A percentile compares a stretch with the other conserved stretches of the same genome.
Evolutionary conservation across 2,329 filamentous ascomycete genomes (phyloP).

Genomic region (Neonectria faginata): DNA sequence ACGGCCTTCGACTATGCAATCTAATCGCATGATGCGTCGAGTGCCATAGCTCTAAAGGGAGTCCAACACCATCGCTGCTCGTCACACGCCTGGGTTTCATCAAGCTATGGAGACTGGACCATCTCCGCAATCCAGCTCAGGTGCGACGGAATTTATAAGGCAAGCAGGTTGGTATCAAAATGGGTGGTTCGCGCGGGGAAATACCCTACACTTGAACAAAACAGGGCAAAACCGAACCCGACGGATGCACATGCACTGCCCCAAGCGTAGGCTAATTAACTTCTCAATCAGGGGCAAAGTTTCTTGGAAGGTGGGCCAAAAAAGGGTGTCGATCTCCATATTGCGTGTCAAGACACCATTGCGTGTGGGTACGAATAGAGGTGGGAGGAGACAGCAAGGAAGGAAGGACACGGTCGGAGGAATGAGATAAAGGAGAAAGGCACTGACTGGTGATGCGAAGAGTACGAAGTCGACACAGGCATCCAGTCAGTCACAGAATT

Average conservation of each 20-base stretch:
- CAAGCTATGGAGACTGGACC: constrained; percentile 9
- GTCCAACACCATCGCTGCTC: neutral
- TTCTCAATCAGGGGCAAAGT: neutral
- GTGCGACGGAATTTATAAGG: neutral
- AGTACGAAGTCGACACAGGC: no score
- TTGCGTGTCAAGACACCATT: neutral
- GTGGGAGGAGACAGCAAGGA: no score
- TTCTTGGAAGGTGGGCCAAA: neutral
- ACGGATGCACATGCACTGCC: neutral
- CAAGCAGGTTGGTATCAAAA: neutral
- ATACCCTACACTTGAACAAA: neutral
- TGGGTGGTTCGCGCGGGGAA: neutral
- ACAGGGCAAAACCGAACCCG: neutral
- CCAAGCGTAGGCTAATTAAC: neutral
- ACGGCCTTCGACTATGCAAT: no score
- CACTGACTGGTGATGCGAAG: no score
- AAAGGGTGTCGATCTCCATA: neutral
- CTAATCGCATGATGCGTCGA: neutral
- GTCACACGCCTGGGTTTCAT: constrained; percentile 18
- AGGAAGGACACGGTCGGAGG: neutral
- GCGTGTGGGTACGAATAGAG: neutral
- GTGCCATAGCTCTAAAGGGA: neutral
- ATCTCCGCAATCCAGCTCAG: constrained; percentile 1
- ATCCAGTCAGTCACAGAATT: neutral
- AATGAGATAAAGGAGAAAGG: neutral